Evolutionary conservation across 164 flowering plant species (phyloP).

Genomic region (Cinnamomum micranthum): DNA sequence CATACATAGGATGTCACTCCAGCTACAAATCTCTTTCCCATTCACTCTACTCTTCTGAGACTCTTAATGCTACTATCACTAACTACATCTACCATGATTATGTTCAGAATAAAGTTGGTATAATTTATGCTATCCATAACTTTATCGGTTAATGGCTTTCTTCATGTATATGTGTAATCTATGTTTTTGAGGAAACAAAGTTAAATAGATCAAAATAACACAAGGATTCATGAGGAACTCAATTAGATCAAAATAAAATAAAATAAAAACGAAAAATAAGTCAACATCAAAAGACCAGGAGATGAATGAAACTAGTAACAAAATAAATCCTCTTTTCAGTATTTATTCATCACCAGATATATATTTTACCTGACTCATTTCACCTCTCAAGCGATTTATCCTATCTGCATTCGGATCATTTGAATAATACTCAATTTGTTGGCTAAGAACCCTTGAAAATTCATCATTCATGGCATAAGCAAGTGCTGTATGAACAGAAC

Average conservation of each 20-base stretch:
- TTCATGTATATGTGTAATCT: neutral
- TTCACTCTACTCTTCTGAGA: neutral
- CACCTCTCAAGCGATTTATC: conserved; percentile 72
- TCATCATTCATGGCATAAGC: conserved; percentile 96
- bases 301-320: neutral
- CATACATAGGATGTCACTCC: no score
- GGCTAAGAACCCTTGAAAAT: conserved; percentile 78
- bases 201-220: neutral
- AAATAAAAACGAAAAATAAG: no score
- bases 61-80: neutral
- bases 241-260: no score
- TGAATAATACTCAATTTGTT: conserved; percentile 77
- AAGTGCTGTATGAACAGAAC: conserved; percentile 59
- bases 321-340: neutral
- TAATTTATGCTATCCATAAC: neutral
- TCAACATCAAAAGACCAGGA: neutral
- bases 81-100: neutral
- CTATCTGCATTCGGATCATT: conserved; percentile 87
- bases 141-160: neutral
- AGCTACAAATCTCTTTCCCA: neutral
- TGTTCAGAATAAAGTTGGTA: neutral
- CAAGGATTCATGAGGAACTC: neutral
- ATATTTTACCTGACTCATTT: conserved; percentile 72
- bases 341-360: neutral
- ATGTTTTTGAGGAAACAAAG: neutral